Conservation (phyloP, 352 stramenopile genomes). For the Phytophthora agathidicida region DNA sequence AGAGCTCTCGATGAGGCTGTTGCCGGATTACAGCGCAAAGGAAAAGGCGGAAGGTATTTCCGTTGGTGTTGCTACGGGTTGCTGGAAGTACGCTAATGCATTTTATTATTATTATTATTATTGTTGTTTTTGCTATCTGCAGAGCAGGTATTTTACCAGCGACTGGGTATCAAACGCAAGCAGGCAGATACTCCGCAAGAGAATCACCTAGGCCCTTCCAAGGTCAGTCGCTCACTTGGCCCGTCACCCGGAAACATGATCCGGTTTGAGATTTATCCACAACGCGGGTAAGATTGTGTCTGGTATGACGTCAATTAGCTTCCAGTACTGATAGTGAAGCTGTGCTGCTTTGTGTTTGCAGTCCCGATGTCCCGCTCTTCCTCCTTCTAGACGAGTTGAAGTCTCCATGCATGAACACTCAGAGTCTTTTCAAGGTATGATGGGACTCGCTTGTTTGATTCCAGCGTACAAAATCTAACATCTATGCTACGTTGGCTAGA, state of each 20-base stretch:
- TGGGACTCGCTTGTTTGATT: no score
- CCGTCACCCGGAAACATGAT: constrained; percentile 34
- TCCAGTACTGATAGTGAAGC: no score
- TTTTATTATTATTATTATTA: background rate
- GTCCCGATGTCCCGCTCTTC: constrained; percentile 39
- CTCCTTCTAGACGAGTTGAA: constrained; percentile 31
- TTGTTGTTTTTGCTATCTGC: background rate
- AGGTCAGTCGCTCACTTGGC: constrained; percentile 11
- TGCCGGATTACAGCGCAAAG: constrained; percentile 38
- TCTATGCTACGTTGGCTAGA: constrained; percentile 22
- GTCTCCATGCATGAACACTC: constrained; percentile 31
- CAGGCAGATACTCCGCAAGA: constrained; percentile 1
- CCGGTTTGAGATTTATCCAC: constrained; percentile 42
- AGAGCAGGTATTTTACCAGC: constrained; percentile 46
- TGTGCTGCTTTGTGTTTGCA: no score
- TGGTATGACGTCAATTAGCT: no score
- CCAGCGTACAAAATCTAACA: no score
- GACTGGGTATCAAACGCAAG: constrained; percentile 61
- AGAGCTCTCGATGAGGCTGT: constrained; percentile 48
- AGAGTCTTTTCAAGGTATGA: constrained; percentile 39
- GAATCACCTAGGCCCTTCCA: background rate
- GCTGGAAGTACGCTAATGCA: background rate
- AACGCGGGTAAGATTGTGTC: constrained; percentile 25
- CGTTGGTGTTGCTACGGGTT: constrained; percentile 10
- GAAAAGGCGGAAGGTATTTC: constrained; percentile 46